Conservation (phyloP, 345 rosid species). For the Trapa bicornis region DNA sequence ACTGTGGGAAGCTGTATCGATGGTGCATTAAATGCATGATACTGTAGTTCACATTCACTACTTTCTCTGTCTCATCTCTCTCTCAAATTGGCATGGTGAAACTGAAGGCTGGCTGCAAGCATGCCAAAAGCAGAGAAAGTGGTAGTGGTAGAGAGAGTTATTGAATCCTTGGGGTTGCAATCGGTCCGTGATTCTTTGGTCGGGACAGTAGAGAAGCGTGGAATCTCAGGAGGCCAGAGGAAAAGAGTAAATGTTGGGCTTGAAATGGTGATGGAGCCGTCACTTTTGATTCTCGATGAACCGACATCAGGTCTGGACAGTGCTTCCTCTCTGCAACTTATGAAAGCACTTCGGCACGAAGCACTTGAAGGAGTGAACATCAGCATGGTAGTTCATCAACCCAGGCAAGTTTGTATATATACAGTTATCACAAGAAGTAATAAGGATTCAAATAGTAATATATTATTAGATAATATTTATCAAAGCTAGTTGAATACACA, state of each 20-base stretch:
- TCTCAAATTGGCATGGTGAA: conserved; percentile 2
- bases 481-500: too few species aligned
- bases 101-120: conserved; percentile 49
- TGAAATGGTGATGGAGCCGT: conserved; percentile 98
- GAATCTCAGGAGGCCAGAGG: conserved; percentile 96
- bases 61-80: background rate
- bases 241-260: conserved; percentile 91
- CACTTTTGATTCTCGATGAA: conserved; percentile 82
- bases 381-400: conserved; percentile 96
- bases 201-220: conserved; percentile 90
- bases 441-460: background rate
- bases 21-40: background rate
- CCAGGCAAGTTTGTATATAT: conserved; percentile 35
- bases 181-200: conserved; percentile 69
- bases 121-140: conserved; percentile 64
- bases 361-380: conserved; percentile 88
- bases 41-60: background rate
- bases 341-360: conserved; percentile 83
- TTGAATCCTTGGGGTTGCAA: conserved; percentile 80
- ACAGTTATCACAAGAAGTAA: background rate
- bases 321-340: conserved; percentile 83
- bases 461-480: background rate
- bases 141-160: conserved; percentile 81
- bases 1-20: background rate
- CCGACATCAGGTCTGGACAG: conserved; percentile 98